These are phyloP conservation scores for Radiomyces spectabilis DNA, from an alignment of 192 early-diverging fungal genomes.

Conservation along the genomic window DNA sequence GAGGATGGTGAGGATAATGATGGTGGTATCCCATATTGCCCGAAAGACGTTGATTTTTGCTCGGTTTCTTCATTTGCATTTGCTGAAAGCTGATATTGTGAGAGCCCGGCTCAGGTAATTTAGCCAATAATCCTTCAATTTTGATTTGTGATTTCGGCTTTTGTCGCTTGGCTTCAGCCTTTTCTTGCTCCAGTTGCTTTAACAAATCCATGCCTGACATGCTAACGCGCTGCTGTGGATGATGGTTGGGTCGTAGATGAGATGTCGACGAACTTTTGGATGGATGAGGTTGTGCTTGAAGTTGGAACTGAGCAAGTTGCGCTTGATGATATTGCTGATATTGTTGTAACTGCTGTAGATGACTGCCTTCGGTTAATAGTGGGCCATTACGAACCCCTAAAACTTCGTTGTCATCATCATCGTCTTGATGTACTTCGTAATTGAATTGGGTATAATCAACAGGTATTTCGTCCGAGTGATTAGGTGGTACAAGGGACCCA, in stretches of 20 bases:
- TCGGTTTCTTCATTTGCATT: too few species aligned
- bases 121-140: constrained; percentile 22
- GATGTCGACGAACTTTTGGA: neutral
- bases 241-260: neutral
- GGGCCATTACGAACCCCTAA: constrained; percentile 3
- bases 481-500: neutral
- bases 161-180: constrained; percentile 1
- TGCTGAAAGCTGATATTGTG: constrained; percentile 26
- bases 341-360: constrained; percentile 1
- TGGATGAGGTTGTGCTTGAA: neutral
- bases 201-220: constrained; percentile 30
- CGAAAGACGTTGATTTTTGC: too few species aligned
- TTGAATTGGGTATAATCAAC: neutral
- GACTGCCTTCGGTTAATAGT: constrained; percentile 3
- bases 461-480: neutral
- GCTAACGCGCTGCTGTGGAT: neutral
- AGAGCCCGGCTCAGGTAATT: constrained; percentile 22
- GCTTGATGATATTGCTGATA: constrained; percentile 9
- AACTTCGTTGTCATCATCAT: constrained; percentile 6
- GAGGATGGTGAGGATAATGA: too few species aligned
- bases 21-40: too few species aligned
- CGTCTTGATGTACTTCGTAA: neutral
- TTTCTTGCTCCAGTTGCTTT: constrained; percentile 22
- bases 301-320: constrained; percentile 12
- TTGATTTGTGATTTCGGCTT: constrained; percentile 15